Base-by-base conservation (phyloP, 176 grass and related monocot genomes). In the Typha latifolia region DNA sequence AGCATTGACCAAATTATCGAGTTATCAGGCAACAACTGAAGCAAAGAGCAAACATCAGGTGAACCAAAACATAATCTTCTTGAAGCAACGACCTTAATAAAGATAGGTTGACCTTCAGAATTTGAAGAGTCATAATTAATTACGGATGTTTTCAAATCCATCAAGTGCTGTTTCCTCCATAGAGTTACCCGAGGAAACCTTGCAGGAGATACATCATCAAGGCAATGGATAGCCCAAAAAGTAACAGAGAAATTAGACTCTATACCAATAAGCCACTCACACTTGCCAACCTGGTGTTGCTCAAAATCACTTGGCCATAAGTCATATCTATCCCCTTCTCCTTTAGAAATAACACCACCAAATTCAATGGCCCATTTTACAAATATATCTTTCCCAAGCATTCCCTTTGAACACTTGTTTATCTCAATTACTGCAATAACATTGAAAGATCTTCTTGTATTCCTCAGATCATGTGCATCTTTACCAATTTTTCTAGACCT, bases 211-310 rank as follows among this genome's bases (percentile, higher is more conserved):
- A 86, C 71, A 69, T 89, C 92, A 82, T 96, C 88, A 50, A 96
- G 80, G 56, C 92, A 96, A 83, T 96, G 85, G 29, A 86, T 52
- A 64, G 88, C 80, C 92, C 88, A 96, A 81, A 84, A 91, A 37
- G 67, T 78, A 64, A 84, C 72, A 71, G 65, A 84, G 56, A 78
- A 63, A 49, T 74, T 63, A 63, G 92, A 88, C 5, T 88, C 88
- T 67, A 70, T 24, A 66, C 85, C 80, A 26, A 91, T 84, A 62
- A 96, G 76, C 92, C 92, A 96, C 24, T 96, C 92, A 62, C 92
- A 96, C 76, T 79, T 91, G 62, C 92, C 88, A 75, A 78, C 78
- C 56, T 75, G 69, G 21, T 69, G 72, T 49, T 79, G 65, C 37
- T 69, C 71, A 62, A 62, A 51, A 68, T 74, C 63, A 78, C 37